These are phyloP conservation scores for Orychophragmus violaceus DNA, from an alignment of 345 rosid genomes.

Conservation along the genomic window DNA sequence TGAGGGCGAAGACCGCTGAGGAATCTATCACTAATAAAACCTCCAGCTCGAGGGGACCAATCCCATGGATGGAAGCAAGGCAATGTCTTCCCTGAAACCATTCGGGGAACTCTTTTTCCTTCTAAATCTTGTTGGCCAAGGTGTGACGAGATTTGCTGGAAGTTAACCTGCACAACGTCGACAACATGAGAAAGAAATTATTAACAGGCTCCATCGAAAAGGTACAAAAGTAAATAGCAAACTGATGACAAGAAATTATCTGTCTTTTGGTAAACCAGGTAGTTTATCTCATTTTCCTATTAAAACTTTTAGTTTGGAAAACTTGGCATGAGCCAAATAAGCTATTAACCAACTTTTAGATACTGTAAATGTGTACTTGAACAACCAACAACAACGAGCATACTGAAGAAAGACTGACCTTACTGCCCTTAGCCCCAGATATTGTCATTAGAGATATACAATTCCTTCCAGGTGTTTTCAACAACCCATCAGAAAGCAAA, in stretches of 20 bases:
- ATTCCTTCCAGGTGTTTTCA: constrained; percentile 75
- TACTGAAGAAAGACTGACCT: constrained; percentile 42
- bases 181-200: constrained; percentile 8
- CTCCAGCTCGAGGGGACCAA: constrained; percentile 97
- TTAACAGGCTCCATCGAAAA: background rate
- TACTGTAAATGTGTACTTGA: background rate
- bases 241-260: background rate
- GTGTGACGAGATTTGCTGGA: constrained; percentile 95
- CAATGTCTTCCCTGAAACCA: constrained; percentile 98
- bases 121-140: constrained; percentile 98
- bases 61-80: constrained; percentile 98
- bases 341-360: background rate
- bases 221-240: too few species aligned
- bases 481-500: constrained; percentile 69
- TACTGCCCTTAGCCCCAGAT: constrained; percentile 97
- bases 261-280: background rate
- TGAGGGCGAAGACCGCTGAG: constrained; percentile 98
- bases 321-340: background rate
- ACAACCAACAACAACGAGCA: background rate
- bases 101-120: constrained; percentile 95
- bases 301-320: background rate
- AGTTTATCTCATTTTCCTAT: background rate
- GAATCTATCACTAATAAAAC: constrained; percentile 90
- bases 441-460: constrained; percentile 92
- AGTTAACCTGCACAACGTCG: constrained; percentile 68